Base-by-base conservation (phyloP, 1,139 yeast genomes). In the Nakaseomyces uthaithaninus region DNA sequence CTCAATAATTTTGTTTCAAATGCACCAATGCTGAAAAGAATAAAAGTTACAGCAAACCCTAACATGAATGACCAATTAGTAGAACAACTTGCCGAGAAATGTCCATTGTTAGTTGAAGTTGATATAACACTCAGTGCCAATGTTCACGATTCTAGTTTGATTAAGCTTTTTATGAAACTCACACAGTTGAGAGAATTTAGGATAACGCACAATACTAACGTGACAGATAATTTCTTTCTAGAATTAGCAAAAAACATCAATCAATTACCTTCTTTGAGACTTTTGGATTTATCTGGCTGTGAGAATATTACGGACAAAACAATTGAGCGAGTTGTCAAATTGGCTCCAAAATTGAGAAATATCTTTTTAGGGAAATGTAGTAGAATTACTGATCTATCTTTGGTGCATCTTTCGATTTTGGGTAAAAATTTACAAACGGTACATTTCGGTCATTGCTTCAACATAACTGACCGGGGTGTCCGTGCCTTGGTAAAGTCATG, bases 381-480 rank as follows among this genome's bases (percentile, higher is more conserved):
- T 60, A 81, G 81, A 57, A 77, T 91, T 23, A 86, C 96, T 1
- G 97, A 91, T 66, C 74, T 80, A 1, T 78, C 94, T 2, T 67
- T 91, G 34, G 69, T 79, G 44, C 80, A 87, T 16, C 69, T 87
- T 49, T 71, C 93, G 10, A 72, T 70, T 37, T 67, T 89, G 44
- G 95, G 94, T 6, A 77, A 85, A 55, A 80, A 81, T 53, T 68
- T 91, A 51, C 96, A 89, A 59, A 86, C 87, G 54, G 72, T 91
- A 42, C 98, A 91, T 64, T 72, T 91, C 49, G 97, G 97, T 19
- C 98, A 91, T 65, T 91, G 98, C 66, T 76, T 80, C 39, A 76
- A 81, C 54, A 83, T 91, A 42, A 91, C 97, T 1, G 97, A 91
- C 63, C 75, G 73, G 46, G 95, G 96, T 14, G 93, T 91, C 18